These are phyloP conservation scores for Thermomyces lanuginosus DNA, from an alignment of 2,329 filamentous ascomycete species.

Conservation along the genomic window DNA sequence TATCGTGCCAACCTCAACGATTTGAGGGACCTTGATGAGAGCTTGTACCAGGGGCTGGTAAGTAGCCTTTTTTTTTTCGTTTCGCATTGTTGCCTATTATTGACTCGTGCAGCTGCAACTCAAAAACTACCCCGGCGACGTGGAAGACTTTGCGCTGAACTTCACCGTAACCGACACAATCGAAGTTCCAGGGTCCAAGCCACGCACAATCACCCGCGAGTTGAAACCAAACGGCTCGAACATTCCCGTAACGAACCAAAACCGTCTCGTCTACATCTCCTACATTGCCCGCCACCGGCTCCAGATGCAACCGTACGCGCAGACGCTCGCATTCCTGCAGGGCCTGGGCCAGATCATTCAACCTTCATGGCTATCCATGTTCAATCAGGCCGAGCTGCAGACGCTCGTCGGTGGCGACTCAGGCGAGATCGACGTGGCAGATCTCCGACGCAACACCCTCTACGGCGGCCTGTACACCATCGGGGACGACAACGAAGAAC, in stretches of 20 bases:
- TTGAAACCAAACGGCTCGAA: conserved; percentile 63
- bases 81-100: neutral
- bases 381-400: conserved; percentile 90
- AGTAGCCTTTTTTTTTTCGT: conserved; percentile 11
- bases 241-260: conserved; percentile 72
- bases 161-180: conserved; percentile 72
- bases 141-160: conserved; percentile 65
- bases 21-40: conserved; percentile 76
- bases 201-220: conserved; percentile 52
- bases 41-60: conserved; percentile 70
- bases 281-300: conserved; percentile 79
- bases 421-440: conserved; percentile 69
- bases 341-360: conserved; percentile 79
- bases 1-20: conserved; percentile 94
- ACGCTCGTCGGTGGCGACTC: conserved; percentile 81
- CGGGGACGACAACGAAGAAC: conserved; percentile 75
- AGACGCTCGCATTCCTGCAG: conserved; percentile 74
- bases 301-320: conserved; percentile 58
- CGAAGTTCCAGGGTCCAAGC: conserved; percentile 35
- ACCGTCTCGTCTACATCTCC: conserved; percentile 84
- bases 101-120: conserved; percentile 37
- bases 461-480: conserved; percentile 82
- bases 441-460: conserved; percentile 65
- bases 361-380: conserved; percentile 91
- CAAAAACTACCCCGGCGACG: conserved; percentile 72